phyloP scores from a whole-genome alignment of 2,329 filamentous ascomycete genomes.

The Colletotrichum sp. region DNA sequence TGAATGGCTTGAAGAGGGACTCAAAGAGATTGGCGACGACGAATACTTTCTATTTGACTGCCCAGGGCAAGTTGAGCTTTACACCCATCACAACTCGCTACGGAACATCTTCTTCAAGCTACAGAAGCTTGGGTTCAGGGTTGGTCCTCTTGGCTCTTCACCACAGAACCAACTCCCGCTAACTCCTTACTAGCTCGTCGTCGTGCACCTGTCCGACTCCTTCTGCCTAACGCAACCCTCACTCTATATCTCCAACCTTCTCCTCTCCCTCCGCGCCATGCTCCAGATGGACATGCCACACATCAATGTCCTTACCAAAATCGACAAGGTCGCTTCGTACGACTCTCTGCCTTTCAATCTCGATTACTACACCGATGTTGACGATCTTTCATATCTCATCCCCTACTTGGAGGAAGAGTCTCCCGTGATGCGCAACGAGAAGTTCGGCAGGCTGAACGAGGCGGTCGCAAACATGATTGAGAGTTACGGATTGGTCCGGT shows the following conservation, averaged over 20 bases:
- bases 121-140: slow-evolving; percentile 90
- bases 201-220: slow-evolving; percentile 91
- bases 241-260: slow-evolving; percentile 91
- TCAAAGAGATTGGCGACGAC: slow-evolving; percentile 84
- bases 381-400: slow-evolving; percentile 85
- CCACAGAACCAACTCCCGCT: background rate
- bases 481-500: slow-evolving; percentile 87
- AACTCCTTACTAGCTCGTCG: slow-evolving; percentile 71
- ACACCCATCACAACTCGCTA: slow-evolving; percentile 91
- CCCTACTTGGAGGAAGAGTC: slow-evolving; percentile 82
- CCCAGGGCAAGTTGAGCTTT: slow-evolving; percentile 95
- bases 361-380: slow-evolving; percentile 96
- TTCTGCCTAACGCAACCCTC: slow-evolving; percentile 93
- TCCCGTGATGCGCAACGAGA: slow-evolving; percentile 70
- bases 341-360: slow-evolving; percentile 91
- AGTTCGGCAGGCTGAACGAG: slow-evolving; percentile 84
- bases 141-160: slow-evolving; percentile 50
- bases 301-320: slow-evolving; percentile 95
- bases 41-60: slow-evolving; percentile 91
- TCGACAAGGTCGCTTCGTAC: slow-evolving; percentile 90
- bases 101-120: slow-evolving; percentile 91
- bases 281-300: slow-evolving; percentile 97
- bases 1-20: slow-evolving; percentile 84
- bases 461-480: slow-evolving; percentile 88
- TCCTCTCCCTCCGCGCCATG: slow-evolving; percentile 94